Conservation (phyloP, 2,329 filamentous ascomycete species). For the Niveomyces coronatus region DNA sequence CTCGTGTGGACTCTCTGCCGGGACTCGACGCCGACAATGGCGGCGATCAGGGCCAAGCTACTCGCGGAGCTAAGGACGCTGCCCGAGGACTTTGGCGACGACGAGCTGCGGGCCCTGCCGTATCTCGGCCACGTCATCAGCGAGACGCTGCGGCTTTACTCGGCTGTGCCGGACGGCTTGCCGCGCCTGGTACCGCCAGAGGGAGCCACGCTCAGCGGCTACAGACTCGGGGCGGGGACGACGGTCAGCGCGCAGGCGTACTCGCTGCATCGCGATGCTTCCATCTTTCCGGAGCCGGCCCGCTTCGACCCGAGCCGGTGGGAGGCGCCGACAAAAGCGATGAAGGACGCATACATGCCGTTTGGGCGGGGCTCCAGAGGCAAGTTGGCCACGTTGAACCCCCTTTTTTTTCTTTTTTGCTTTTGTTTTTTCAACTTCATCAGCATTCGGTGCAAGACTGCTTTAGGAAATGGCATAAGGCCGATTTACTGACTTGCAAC, state of each 20-base stretch:
- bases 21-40: too few species aligned
- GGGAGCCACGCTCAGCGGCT: conserved; percentile 24
- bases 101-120: conserved; percentile 23
- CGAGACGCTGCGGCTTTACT: conserved; percentile 30
- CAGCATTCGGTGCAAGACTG: too few species aligned
- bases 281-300: conserved; percentile 19
- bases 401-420: too few species aligned
- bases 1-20: conserved; percentile 25
- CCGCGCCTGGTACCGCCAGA: conserved; percentile 25
- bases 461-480: neutral
- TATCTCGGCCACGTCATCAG: conserved; percentile 29
- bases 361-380: conserved; percentile 41
- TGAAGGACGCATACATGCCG: conserved; percentile 36
- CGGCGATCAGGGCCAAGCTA: conserved; percentile 10
- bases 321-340: conserved; percentile 19
- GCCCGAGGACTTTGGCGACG: conserved; percentile 14
- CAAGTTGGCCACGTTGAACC: too few species aligned
- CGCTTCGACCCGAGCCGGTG: conserved; percentile 25
- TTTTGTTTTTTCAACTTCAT: too few species aligned
- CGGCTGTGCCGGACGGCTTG: conserved; percentile 25
- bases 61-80: conserved; percentile 20
- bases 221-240: conserved; percentile 26
- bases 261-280: conserved; percentile 31
- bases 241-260: conserved; percentile 31
- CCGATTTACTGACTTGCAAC: neutral